Evolutionary conservation across 768 basidiomycete genomes (phyloP), one percentile per base, ranked within the genome.

Genomic region (Saitozyma podzolica): DNA sequence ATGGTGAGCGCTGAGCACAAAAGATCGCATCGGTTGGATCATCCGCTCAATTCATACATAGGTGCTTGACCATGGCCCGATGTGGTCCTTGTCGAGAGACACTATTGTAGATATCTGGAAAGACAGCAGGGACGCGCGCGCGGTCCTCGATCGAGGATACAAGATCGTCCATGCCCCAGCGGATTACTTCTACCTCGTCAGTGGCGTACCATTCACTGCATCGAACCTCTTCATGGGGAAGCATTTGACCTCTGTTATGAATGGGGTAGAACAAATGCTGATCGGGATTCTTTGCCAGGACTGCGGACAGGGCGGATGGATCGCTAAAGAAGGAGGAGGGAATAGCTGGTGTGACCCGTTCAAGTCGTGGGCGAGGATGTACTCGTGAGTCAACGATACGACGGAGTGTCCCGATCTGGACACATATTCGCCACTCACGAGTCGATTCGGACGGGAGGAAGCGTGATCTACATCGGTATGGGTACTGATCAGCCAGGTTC

Each of bases 331-430:
- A 70, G 74, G 66, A 9, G 68, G 61, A 16, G 71, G 80, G 6
- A 63, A 65, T 17, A 67, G 63, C 13, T 89, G 88, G 87, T 89
- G 87, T 70, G 87, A 87, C 68, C 87, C 88, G 0, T 89, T 87
- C 85, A 89, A 89, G 78, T 86, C 86, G 7, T 91, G 89, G 89
- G 86, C 88, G 72, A 84, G 85, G 79, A 87, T 88, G 58, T 61
- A 70, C 62, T 42, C 63, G 65, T 56, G 37, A 50, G 61, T 61
- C 9, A 20, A 17, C 19, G 16, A 40, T 70, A 39, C 41, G 20
- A 45, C 8, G 39, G 41, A 3, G 8, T 20, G 48, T 9, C 10
- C 19, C 19, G 37, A 39, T 50, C 57, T 7, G 40, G 11, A 48
- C 37, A 41, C 17, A 42, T 2, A 29, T 29, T 29, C 29, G 29